These are phyloP conservation scores for Paramecium octaurelia DNA, from an alignment of 73 alveolate species.

Conservation along the genomic window DNA sequence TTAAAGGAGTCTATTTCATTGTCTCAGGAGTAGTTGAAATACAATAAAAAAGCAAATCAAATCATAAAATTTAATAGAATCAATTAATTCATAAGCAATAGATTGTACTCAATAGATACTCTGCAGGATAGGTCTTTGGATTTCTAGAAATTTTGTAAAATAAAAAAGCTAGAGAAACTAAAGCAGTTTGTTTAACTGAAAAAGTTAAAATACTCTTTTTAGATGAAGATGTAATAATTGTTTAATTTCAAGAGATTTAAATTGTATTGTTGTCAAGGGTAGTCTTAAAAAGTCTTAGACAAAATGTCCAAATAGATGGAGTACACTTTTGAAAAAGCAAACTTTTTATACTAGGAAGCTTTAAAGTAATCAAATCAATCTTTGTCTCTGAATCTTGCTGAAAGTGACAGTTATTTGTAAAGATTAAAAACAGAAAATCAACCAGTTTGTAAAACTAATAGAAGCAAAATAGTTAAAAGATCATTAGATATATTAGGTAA, in stretches of 20 bases:
- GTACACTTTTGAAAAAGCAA: neutral
- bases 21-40: neutral
- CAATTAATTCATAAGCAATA: neutral
- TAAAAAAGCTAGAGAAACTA: neutral
- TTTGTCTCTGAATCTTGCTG: neutral
- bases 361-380: neutral
- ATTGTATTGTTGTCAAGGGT: neutral
- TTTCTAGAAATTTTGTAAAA: neutral
- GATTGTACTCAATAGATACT: neutral
- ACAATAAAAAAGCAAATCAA: neutral
- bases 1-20: slow-evolving; percentile 13
- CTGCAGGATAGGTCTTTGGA: neutral
- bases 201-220: neutral
- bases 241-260: neutral
- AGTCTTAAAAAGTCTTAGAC: neutral
- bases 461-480: neutral
- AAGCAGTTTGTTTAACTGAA: slow-evolving; percentile 21
- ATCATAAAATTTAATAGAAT: neutral
- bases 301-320: neutral
- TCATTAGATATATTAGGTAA: neutral
- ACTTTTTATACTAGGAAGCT: neutral
- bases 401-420: neutral
- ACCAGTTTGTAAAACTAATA: neutral
- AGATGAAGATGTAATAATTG: neutral
- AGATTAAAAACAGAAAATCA: slow-evolving; percentile 1